Conservation (phyloP, 139 green algal species). For the Desmodesmus armatus region DNA sequence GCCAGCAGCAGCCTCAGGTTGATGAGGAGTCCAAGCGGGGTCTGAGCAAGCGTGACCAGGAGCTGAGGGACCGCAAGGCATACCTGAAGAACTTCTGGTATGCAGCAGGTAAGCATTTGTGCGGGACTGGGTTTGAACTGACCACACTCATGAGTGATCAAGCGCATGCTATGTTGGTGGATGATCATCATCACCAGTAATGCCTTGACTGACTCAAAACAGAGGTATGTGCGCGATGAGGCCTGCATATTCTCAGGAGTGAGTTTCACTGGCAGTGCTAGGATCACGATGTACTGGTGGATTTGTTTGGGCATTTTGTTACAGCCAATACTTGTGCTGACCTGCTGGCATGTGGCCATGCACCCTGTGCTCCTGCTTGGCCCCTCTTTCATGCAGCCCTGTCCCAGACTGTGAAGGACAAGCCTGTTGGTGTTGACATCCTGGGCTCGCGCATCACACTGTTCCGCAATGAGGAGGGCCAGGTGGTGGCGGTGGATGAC, state of each 20-base stretch:
- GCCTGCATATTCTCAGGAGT: too few species aligned
- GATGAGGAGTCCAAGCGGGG: neutral
- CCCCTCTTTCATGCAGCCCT: conserved; percentile 50
- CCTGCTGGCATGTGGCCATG: neutral
- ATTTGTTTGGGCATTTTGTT: neutral
- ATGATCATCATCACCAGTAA: too few species aligned
- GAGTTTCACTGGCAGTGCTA: neutral
- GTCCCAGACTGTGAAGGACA: conserved; percentile 59
- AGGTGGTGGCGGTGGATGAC: conserved; percentile 73
- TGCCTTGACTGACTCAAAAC: too few species aligned
- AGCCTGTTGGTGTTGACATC: conserved; percentile 81
- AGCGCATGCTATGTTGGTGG: too few species aligned
- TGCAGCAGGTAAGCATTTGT: conserved; percentile 54
- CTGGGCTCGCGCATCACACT: conserved; percentile 79
- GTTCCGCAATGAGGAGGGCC: conserved; percentile 72
- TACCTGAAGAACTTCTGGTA: conserved; percentile 89
- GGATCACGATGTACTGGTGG: neutral
- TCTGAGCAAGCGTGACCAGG: conserved; percentile 59
- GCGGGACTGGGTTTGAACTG: too few species aligned
- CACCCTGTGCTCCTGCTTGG: neutral
- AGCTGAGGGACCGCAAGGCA: conserved; percentile 67
- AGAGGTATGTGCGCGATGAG: too few species aligned
- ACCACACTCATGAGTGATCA: too few species aligned
- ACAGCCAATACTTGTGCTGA: neutral
- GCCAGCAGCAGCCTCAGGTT: neutral